These are phyloP conservation scores for Prunus mongolica DNA, from an alignment of 306 rosid species.

Conservation along the genomic window DNA sequence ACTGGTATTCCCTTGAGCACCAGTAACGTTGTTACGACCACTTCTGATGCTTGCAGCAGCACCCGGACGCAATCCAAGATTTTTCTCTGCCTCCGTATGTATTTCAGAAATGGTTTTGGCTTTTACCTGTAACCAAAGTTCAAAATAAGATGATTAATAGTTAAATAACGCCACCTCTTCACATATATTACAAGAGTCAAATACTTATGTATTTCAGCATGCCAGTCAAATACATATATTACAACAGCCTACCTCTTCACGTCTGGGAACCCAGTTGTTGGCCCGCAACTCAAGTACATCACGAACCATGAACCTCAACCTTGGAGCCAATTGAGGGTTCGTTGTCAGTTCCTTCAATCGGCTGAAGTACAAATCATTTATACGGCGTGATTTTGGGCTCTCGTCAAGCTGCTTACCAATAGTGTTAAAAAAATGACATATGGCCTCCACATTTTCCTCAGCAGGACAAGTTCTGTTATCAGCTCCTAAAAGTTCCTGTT, in stretches of 20 bases:
- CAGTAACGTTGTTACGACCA: conserved; percentile 50
- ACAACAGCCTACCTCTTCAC: conserved; percentile 75
- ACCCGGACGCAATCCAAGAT: conserved; percentile 97
- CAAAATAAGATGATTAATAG: neutral
- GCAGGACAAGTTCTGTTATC: conserved; percentile 82
- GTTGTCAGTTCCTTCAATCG: conserved; percentile 72
- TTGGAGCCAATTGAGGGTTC: conserved; percentile 69
- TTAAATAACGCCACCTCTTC: neutral
- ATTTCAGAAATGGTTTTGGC: conserved; percentile 96
- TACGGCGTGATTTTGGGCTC: conserved; percentile 65
- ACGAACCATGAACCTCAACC: conserved; percentile 89
- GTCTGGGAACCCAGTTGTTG: conserved; percentile 91
- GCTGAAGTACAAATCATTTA: conserved; percentile 68
- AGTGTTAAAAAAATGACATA: conserved; percentile 88
- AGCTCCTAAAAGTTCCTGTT: conserved; percentile 86
- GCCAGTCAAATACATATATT: neutral
- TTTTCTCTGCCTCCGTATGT: conserved; percentile 92
- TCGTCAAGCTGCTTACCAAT: conserved; percentile 99
- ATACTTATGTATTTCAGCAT: neutral
- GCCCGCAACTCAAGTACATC: conserved; percentile 78
- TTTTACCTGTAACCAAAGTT: conserved; percentile 48
- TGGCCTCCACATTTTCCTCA: conserved; percentile 97
- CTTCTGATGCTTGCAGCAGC: conserved; percentile 84
- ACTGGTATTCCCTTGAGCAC: conserved; percentile 54
- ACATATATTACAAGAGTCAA: neutral